Base-by-base conservation (phyloP, 2,329 filamentous ascomycete genomes). In the Alternaria sp. region DNA sequence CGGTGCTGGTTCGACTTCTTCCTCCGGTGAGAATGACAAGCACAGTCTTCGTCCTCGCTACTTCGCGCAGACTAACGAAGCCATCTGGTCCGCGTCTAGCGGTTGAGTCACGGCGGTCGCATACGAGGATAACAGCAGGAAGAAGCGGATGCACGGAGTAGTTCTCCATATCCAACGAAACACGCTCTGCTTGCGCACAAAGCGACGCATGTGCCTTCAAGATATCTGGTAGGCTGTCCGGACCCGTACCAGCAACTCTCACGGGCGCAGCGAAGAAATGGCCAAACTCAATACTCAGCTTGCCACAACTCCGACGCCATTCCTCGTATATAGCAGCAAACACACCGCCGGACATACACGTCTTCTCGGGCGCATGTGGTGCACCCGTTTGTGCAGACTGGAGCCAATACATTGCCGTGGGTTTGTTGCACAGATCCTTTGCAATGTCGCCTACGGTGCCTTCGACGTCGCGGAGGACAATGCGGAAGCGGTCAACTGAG, bases 251-350 rank as follows among this genome's bases (percentile, higher is more conserved):
- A 45, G 65, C 50, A 46, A 66, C 58, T 49, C 65, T 53, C 56
- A 67, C 60, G n/a, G 62, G 59, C 25, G 52, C 55, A 52, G 59
- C 65, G 30, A 67, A 58, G 26, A 66, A 67, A 63, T 67, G 62
- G n/a, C 59, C 65, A 53, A 65, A 67, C 53, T 67, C 60, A 23
- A 67, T 65, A 52, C 66, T 57, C 23, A 40, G 50, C 21, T 50
- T 23, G 13, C 28, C 46, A 59, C 19, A 63, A 30, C 59, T 53
- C 57, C 57, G 60, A 58, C 50, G 59, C 65, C 62, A 67, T 57
- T 55, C 60, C 60, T 66, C 65, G 40, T 36, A 63, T 50, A 67
- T 59, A 56, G 65, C 49, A 32, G 62, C 62, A 56, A 66, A 65
- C 10, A 61, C 40, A 44, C 36, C 43, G 26, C 62, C 59, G 7